phyloP scores from a whole-genome alignment of 2,329 filamentous ascomycete species.

The Aspergillus fischeri region DNA sequence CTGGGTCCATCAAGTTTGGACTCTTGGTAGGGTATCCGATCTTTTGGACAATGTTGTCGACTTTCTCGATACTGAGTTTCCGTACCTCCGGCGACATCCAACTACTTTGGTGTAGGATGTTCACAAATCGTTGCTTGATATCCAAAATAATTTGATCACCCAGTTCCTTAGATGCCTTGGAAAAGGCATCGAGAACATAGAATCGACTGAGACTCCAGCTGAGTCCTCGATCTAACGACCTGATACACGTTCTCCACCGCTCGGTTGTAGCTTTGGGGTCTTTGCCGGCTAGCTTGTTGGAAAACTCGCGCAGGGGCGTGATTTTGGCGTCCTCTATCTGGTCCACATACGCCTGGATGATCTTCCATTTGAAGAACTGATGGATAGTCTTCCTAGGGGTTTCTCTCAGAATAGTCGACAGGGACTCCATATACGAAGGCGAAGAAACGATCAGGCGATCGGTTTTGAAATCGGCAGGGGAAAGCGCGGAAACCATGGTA shows the following conservation, averaged over 20 bases:
- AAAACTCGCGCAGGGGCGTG: conserved; percentile 57
- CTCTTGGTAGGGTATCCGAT: conserved; percentile 63
- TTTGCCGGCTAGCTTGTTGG: conserved; percentile 58
- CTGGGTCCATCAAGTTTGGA: conserved; percentile 59
- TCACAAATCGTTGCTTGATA: conserved; percentile 63
- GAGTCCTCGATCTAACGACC: conserved; percentile 54
- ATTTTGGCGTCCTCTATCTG: conserved; percentile 58
- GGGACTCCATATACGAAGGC: conserved; percentile 56
- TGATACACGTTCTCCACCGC: conserved; percentile 63
- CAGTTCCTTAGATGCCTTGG: conserved; percentile 61
- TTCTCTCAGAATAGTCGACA: conserved; percentile 53
- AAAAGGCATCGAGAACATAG: conserved; percentile 66
- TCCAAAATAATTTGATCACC: conserved; percentile 67
- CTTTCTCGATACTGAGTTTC: conserved; percentile 59
- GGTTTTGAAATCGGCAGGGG: conserved; percentile 48
- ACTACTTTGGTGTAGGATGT: conserved; percentile 53
- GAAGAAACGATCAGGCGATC: conserved; percentile 57
- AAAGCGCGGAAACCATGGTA: conserved; percentile 50
- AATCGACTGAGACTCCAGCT: conserved; percentile 68
- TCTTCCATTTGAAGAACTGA: conserved; percentile 62
- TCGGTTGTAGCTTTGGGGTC: conserved; percentile 60
- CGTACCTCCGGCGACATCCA: conserved; percentile 65
- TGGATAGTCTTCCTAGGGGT: conserved; percentile 55
- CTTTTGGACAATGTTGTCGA: conserved; percentile 64
- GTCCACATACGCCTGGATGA: conserved; percentile 51